Evolutionary conservation across 768 basidiomycete species (phyloP).

Genomic region (Suillus paluster): DNA sequence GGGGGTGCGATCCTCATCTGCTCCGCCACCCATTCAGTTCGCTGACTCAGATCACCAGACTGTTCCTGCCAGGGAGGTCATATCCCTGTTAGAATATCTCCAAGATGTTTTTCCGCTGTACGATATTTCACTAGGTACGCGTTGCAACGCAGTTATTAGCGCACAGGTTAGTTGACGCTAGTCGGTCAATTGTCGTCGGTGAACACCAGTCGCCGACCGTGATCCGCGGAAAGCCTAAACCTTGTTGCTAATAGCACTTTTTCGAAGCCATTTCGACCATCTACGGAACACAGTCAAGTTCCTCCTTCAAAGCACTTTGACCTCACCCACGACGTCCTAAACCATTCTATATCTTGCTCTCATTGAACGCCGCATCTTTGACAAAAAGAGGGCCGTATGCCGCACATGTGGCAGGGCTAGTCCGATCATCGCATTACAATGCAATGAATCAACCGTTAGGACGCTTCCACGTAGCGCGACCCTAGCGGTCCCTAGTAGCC

Average conservation of each 20-base stretch:
- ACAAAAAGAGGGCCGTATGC: neutral
- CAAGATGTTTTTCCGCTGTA: conserved; percentile 7
- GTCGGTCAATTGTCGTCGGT: neutral
- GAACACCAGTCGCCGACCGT: neutral
- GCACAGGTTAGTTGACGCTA: neutral
- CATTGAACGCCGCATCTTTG: neutral
- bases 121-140: neutral
- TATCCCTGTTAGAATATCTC: conserved; percentile 9
- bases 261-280: neutral
- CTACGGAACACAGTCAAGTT: neutral
- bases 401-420: neutral
- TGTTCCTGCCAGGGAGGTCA: conserved; percentile 20
- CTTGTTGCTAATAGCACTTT: neutral
- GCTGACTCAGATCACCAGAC: neutral
- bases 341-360: too few species aligned
- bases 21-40: conserved; percentile 27
- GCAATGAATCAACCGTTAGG: neutral
- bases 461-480: neutral
- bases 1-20: conserved; percentile 33
- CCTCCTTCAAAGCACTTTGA: neutral
- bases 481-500: neutral
- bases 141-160: neutral
- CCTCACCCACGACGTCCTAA: neutral
- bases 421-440: neutral
- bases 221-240: neutral